phyloP scores from a whole-genome alignment of 2,329 filamentous ascomycete genomes.

The Aureobasidium sp. region DNA sequence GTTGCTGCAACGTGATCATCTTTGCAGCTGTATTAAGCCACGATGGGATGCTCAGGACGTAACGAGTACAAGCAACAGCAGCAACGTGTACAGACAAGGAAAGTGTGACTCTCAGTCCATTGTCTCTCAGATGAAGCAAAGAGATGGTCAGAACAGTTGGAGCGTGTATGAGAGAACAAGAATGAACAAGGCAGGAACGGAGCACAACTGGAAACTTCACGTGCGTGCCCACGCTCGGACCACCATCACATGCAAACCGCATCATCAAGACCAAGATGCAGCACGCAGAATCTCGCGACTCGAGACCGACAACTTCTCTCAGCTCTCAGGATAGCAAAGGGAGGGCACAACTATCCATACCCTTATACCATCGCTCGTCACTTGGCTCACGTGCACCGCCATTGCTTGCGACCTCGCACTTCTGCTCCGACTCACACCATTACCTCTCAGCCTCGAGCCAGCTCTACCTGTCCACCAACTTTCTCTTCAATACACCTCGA shows the following conservation, averaged over 20 bases:
- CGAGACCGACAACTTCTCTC: background rate
- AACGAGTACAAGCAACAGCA: background rate
- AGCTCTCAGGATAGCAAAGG: background rate
- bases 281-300: background rate
- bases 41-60: background rate
- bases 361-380: background rate
- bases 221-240: background rate
- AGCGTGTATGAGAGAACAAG: background rate
- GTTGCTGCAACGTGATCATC: background rate
- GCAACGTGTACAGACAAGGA: background rate
- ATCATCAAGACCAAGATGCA: background rate
- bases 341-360: background rate
- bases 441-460: background rate
- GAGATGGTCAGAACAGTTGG: too few species aligned
- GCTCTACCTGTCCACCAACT: background rate
- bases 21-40: background rate
- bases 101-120: background rate
- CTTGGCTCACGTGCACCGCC: background rate
- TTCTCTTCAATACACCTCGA: background rate
- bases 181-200: background rate
- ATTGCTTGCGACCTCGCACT: background rate
- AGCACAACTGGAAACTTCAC: background rate
- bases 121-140: background rate
- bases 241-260: background rate
- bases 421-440: background rate